Evolutionary conservation across 2,329 filamentous ascomycete species (phyloP), one percentile per base, ranked within the genome.

Genomic region (Cladosporium oxysporum): DNA sequence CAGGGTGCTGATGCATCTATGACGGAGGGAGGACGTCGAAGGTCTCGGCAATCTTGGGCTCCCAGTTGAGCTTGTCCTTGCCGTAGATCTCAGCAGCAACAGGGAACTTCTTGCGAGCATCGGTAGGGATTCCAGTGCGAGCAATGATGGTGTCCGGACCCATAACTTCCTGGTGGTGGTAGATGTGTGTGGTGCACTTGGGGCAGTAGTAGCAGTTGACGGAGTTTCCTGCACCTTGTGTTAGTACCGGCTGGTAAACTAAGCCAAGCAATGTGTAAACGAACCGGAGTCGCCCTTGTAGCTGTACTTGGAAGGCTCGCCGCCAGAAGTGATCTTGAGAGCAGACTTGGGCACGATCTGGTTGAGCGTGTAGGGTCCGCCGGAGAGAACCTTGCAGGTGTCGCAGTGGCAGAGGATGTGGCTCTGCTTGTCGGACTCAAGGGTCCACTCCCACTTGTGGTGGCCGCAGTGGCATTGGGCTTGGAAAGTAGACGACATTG

Each of bases 151-250:
- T 84, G 70, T 85, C 82, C 3, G 77, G 75, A 65, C 83, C 82
- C 69, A 84, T 77, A 58, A 82, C 80, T 52, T 81, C 79, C 70
- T 86, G 84, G 71, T 85, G 83, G 75, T 87, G 84, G 75, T 86
- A 86, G 33, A 83, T 78, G 72, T 85, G 84, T 3, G 79, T 72
- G 8, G 82, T 85, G 81, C 84, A 87, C 71, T 83, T 84, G 55
- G 81, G 79, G 79, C 85, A 87, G 77, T 82, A 86, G 78, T 82
- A 86, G 80, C 85, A 87, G 75, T 85, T 77, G 35, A 86, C 83
- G 7, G 77, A 73, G 61, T 86, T 85, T 70, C 83, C 83, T 65
- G n/a, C 44, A 21, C 3, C 29, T 33, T 7, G 14, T 21, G 52
- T 55, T 47, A 47, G n/a, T 7, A 21, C 41, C 10, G 18, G 12